Evolutionary conservation across 768 basidiomycete species (phyloP), one percentile per base, ranked within the genome.

Genomic region (Amyloporia xantha): DNA sequence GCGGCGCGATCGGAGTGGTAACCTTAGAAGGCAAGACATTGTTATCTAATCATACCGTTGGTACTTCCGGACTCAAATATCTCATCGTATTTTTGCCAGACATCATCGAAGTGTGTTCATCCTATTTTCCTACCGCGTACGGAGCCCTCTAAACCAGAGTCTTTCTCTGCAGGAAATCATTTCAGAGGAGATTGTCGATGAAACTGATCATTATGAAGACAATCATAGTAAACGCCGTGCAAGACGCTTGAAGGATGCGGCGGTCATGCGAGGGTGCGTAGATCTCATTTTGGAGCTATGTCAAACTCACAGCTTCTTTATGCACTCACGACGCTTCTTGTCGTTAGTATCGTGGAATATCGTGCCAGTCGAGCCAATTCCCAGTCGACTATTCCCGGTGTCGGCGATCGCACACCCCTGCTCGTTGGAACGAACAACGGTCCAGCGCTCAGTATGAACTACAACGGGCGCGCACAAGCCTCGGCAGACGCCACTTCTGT

Each of bases 141-240:
- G 26, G 3, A 17, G 24, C n/a, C n/a, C 17, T 40, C 38, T 26
- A n/a, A 9, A 35, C 37, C 30, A 13, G n/a, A 39, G 5, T 2
- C 2, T 43, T 3, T 3, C n/a, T 35, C 20, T 3, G 54, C 66
- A 90, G 77, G 93, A 95, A 75, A 96, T 98, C 53, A 90, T 97
- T 17, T 84, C 87, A 0, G 92, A 96, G 67, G 94, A 96, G 63
- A 95, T 96, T 47, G 86, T 95, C 25, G 93, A 95, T 59, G 93
- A 96, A 66, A 95, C 92, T 2, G 93, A 96, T 67, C 76, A 82
- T 23, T 94, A 86, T 57, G 82, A 89, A 55, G 89, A 91, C 56
- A 96, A 95, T 60, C 82, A 82, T 41, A 83, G 81, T 44, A 93
- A 92, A 61, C 76, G 75, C 50, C 70, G 73, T 6, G 92, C 88